These are phyloP conservation scores for Globisporangium orthogonon DNA, from an alignment of 352 stramenopile genomes.

Conservation along the genomic window DNA sequence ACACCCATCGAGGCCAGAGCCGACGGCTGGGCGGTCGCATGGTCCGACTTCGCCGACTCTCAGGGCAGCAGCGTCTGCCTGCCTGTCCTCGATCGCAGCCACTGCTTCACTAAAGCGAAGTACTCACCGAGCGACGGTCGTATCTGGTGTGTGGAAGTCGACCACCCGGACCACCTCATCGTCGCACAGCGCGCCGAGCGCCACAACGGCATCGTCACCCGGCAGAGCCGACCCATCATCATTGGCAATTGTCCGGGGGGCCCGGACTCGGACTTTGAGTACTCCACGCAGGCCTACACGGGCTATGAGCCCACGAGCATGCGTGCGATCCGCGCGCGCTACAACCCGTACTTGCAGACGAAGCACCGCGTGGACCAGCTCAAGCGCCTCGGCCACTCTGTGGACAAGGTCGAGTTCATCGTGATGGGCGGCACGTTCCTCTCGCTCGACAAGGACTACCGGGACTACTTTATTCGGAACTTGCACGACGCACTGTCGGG, in stretches of 20 bases:
- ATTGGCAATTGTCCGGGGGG: conserved; percentile 82
- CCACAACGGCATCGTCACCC: conserved; percentile 6
- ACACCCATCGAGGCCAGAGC: conserved; percentile 3
- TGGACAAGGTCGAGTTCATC: conserved; percentile 98
- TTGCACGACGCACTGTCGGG: conserved; percentile 94
- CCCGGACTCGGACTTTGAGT: conserved; percentile 97
- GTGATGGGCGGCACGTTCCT: conserved; percentile 98
- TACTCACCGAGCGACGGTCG: conserved; percentile 8
- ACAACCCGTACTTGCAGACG: conserved; percentile 93
- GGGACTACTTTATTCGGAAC: conserved; percentile 96
- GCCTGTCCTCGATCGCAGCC: conserved; percentile 7
- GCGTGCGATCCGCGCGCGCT: conserved; percentile 92
- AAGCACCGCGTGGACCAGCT: conserved; percentile 89
- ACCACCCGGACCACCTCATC: conserved; percentile 10
- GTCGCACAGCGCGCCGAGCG: conserved; percentile 9
- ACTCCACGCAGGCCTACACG: conserved; percentile 95
- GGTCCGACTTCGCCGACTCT: conserved; percentile 5
- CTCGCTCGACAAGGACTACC: conserved; percentile 91
- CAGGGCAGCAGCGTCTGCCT: conserved; percentile 6
- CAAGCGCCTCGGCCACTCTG: conserved; percentile 85
- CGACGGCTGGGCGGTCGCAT: conserved; percentile 7
- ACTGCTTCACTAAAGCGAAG: conserved; percentile 3
- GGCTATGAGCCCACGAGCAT: conserved; percentile 97
- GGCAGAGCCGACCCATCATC: conserved; percentile 8
- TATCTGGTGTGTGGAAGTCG: conserved; percentile 11